Conservation (phyloP, 345 rosid genomes). For the Citrus glauca region DNA sequence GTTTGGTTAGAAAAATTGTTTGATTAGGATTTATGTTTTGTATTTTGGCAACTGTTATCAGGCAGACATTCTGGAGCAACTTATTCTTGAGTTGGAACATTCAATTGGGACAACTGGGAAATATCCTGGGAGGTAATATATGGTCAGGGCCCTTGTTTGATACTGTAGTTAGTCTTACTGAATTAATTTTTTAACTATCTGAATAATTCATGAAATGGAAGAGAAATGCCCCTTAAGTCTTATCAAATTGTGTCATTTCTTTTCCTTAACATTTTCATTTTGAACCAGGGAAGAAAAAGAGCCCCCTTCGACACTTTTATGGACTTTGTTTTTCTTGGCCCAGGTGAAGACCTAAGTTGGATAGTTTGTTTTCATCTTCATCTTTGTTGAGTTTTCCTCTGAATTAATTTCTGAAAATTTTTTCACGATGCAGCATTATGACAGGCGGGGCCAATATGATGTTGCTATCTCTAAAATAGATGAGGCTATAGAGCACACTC, state of each 20-base stretch:
- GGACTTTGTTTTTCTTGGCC: slow-evolving; percentile 91
- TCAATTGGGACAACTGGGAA: slow-evolving; percentile 59
- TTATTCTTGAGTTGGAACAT: slow-evolving; percentile 81
- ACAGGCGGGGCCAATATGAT: slow-evolving; percentile 80
- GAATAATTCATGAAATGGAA: not conserved
- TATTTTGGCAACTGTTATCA: slow-evolving; percentile 26
- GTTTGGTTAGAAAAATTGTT: not conserved
- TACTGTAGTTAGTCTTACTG: not conserved
- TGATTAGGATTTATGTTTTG: slow-evolving; percentile 3
- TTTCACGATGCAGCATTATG: slow-evolving; percentile 80
- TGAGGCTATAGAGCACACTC: slow-evolving; percentile 92
- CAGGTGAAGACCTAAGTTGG: slow-evolving; percentile 53
- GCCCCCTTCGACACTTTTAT: slow-evolving; percentile 90
- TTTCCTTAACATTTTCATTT: slow-evolving; percentile 9
- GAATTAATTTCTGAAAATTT: slow-evolving; percentile 8
- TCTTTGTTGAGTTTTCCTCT: slow-evolving; percentile 13
- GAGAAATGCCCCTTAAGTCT: not conserved
- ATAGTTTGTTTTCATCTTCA: slow-evolving; percentile 13
- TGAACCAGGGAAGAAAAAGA: slow-evolving; percentile 76
- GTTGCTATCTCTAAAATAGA: slow-evolving; percentile 76
- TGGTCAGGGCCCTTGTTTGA: slow-evolving; percentile 1
- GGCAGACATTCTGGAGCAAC: slow-evolving; percentile 86
- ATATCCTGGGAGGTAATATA: slow-evolving; percentile 78
- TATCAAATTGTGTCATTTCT: not conserved
- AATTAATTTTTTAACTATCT: not conserved